Evolutionary conservation across 345 rosid species (phyloP).

Genomic region (Streptanthus diversifolius): DNA sequence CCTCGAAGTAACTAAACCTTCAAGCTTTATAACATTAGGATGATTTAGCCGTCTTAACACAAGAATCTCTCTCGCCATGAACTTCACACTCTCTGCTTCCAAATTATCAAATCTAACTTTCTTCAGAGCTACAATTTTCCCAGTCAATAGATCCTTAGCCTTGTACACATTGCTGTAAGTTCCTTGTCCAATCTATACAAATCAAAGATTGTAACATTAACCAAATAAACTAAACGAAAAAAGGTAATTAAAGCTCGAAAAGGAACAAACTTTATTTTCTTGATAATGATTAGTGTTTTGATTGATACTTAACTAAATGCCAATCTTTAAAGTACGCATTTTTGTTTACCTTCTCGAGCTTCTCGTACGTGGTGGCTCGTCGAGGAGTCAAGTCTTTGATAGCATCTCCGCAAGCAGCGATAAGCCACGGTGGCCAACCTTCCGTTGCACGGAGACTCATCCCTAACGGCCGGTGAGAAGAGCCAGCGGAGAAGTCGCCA

Average conservation of each 20-base stretch:
- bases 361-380: constrained; percentile 71
- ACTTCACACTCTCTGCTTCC: constrained; percentile 87
- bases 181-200: constrained; percentile 82
- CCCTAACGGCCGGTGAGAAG: constrained; percentile 40
- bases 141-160: constrained; percentile 73
- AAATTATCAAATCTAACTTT: constrained; percentile 91
- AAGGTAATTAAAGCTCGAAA: neutral
- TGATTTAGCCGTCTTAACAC: constrained; percentile 66
- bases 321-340: neutral
- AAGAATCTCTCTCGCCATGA: constrained; percentile 97
- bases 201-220: neutral
- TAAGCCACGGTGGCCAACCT: constrained; percentile 85
- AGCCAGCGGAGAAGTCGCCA: constrained; percentile 36
- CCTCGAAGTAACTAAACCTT: constrained; percentile 87
- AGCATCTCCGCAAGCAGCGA: constrained; percentile 72
- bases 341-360: constrained; percentile 66
- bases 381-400: constrained; percentile 77
- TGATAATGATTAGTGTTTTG: constrained; percentile 4
- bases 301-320: neutral
- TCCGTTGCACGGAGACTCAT: constrained; percentile 35
- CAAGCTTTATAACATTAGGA: constrained; percentile 83
- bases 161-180: constrained; percentile 94
- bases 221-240: neutral
- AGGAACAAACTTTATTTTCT: neutral
- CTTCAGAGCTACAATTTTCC: constrained; percentile 90